Percentiles rank a stretch among this genome's conserved stretches.
These are phyloP conservation scores for Canna indica DNA, from an alignment of 176 grass and related monocot species.

Conservation along the genomic window DNA sequence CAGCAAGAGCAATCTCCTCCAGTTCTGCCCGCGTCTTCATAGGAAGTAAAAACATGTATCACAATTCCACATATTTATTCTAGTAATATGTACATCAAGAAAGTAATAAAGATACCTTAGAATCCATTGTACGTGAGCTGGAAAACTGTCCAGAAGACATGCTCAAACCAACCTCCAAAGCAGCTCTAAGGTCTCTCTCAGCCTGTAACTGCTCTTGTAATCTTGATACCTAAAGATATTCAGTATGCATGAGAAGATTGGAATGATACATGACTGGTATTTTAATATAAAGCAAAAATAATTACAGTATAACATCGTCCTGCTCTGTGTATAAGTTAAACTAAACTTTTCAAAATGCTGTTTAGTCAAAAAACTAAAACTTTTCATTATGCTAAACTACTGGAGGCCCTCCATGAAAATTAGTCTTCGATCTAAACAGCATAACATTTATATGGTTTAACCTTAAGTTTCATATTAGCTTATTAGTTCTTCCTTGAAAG, in stretches of 20 bases:
- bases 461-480: background rate
- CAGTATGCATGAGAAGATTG: conserved; percentile 10
- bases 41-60: conserved; percentile 6
- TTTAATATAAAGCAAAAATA: background rate
- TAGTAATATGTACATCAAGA: background rate
- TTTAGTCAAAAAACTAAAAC: background rate
- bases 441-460: background rate
- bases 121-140: conserved; percentile 65
- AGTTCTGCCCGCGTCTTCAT: conserved; percentile 57
- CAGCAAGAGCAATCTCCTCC: conserved; percentile 18
- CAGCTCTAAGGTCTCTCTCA: conserved; percentile 96
- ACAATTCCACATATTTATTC: background rate
- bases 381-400: background rate
- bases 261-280: background rate
- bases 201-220: conserved; percentile 97
- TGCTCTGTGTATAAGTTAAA: background rate
- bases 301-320: background rate
- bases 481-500: no score
- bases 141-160: conserved; percentile 90
- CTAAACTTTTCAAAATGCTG: background rate
- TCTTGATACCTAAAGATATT: conserved; percentile 68
- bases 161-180: conserved; percentile 91
- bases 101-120: conserved; percentile 41
- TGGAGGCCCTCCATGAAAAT: background rate
- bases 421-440: background rate